Evolutionary conservation across 345 rosid genomes (phyloP), one percentile per base, ranked within the genome.

Genomic region (Eucalyptus tenuipes): DNA sequence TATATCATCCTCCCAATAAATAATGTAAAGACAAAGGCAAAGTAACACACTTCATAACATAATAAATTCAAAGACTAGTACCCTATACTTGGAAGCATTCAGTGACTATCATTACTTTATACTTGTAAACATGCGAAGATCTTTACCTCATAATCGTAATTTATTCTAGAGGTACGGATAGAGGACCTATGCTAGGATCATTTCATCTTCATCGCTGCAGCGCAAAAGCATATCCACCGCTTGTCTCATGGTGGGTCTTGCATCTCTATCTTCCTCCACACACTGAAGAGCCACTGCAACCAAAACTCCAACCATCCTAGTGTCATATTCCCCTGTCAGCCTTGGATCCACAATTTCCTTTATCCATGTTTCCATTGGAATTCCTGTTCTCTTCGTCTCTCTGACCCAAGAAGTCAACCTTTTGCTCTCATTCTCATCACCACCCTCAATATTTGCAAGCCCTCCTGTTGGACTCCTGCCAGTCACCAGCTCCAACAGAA

Each of bases 201-300:
- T 55, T 55, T 55, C 61, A 55, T 55, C 18, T 81, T 85, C 68
- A 47, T 49, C 49, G 10, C 49, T 79, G 13, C 37, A 45, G 16
- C 5, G 87, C 79, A 59, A 48, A 47, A 92, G 91, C 91, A 87
- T 91, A 64, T 91, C 88, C 17, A 91, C 89, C 5, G 87, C 94
- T 29, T 87, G 42, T 50, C 89, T 33, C 94, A 92, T 92, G 61
- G 89, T 59, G 22, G 91, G 94, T 49, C 92, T 89, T 49, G 87
- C 89, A 53, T 92, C 61, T 18, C 31, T 90, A 49, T 90, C 92
- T 33, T 91, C 90, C 13, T 89, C 66, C 8, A 90, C 88, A 50
- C 94, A 91, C 49, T 88, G 55, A 24, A 90, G 44, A 29, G 92
- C 92, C 66, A 89, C 89, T 22, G 25, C 44, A 45, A 91, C 89